These are phyloP conservation scores for Carnegiea gigantea DNA, from an alignment of 179 eudicot species.

Conservation along the genomic window DNA sequence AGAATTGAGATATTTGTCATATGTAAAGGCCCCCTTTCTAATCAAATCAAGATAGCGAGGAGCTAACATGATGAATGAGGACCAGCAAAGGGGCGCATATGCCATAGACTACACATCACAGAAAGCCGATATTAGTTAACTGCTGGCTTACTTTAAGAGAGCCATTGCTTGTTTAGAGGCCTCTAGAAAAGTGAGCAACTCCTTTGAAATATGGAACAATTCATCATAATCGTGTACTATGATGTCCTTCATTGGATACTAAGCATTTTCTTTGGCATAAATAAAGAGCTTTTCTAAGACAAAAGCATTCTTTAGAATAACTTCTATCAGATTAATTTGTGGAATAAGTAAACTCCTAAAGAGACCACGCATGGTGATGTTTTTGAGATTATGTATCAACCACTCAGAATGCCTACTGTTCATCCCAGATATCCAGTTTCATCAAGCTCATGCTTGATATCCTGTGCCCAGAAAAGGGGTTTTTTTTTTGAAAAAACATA, in stretches of 20 bases:
- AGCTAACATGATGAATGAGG: too few species aligned
- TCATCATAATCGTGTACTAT: neutral
- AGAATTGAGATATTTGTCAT: too few species aligned
- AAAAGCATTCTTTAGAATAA: conserved; percentile 1
- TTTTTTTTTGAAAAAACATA: too few species aligned
- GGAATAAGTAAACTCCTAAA: neutral
- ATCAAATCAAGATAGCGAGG: too few species aligned
- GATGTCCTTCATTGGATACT: neutral
- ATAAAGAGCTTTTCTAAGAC: neutral
- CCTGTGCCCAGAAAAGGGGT: too few species aligned
- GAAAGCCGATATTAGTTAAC: too few species aligned
- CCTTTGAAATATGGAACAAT: neutral
- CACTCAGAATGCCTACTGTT: neutral
- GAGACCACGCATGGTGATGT: conserved; percentile 1
- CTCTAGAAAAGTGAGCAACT: neutral
- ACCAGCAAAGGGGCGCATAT: too few species aligned
- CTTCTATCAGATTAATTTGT: neutral
- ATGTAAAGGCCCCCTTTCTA: too few species aligned
- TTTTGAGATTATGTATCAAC: conserved; percentile 8
- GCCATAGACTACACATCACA: too few species aligned
- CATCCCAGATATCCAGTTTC: too few species aligned
- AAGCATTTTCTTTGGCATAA: neutral
- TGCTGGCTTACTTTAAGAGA: neutral
- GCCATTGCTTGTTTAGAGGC: neutral
- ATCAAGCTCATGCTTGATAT: too few species aligned